Base-by-base conservation (phyloP, 148 eudicot species). In the Pouteria glomerata region DNA sequence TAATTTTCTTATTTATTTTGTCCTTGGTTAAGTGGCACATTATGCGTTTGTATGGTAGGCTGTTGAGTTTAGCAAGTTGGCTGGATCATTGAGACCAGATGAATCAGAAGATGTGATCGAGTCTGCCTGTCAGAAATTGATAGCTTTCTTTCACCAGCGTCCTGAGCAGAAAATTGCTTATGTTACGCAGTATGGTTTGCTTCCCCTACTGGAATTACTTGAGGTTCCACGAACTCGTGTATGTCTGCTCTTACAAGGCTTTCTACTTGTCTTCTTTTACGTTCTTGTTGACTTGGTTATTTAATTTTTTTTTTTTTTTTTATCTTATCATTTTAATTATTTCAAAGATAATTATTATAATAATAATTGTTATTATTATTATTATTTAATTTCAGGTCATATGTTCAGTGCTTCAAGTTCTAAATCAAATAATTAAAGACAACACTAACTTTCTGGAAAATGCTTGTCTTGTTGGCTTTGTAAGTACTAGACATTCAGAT, bases 401-500 rank as follows among this genome's bases (percentile, higher is more conserved):
- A 66, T 91, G 94, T 77, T 87, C 99, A 15, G 97, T 88, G 74
- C 90, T 95, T 55, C 99, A 90, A 86, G 87, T 95, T 84, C 79
- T 95, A 68, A 95, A 95, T 76, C 89, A 85, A 78, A 88, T 95
- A 57, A 84, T 95, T 73, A 91, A 87, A 76, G 99, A 92, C 80
- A 92, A 90, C 74, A 79, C 85, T 16, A 92, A 90, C 63, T 88
- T 87, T 70, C 99, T 81, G 84, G 99, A 91, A 77, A 95, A 89
- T 92, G 99, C 99, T 72, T 95, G 96, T 78, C 96, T 92, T 71
- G 90, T 95, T 75, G 99, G 99, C 76, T 83, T 95, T 76, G 99
- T 95, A 81, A 84, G 97, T 89, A 34, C 61, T 57, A 23, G 53
- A 13, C 29, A n/a, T 37, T 15, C 42, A 27, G 13, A 8, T 56